These are phyloP conservation scores for Pogostemon cablin DNA, from an alignment of 257 asterid species.

Conservation along the genomic window DNA sequence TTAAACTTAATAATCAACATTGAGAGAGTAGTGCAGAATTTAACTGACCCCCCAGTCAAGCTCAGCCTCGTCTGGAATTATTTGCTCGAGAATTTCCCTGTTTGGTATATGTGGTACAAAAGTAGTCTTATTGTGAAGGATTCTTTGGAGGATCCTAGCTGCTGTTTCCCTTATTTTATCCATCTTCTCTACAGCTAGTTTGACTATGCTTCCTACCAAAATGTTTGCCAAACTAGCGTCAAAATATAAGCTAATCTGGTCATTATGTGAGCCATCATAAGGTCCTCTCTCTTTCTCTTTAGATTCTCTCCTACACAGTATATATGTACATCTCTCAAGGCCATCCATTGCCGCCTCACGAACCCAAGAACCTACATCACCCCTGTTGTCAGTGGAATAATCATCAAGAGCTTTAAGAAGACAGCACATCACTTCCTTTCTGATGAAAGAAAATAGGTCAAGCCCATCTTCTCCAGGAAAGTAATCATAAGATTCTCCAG, in stretches of 20 bases:
- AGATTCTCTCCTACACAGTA: slow-evolving; percentile 68
- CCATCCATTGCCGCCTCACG: slow-evolving; percentile 98
- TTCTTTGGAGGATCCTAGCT: slow-evolving; percentile 73
- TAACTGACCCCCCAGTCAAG: slow-evolving; percentile 83
- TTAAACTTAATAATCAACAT: slow-evolving; percentile 23
- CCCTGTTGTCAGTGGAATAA: slow-evolving; percentile 94
- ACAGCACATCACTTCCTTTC: slow-evolving; percentile 73
- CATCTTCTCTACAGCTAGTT: slow-evolving; percentile 98
- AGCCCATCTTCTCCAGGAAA: slow-evolving; percentile 54
- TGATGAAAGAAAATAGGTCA: slow-evolving; percentile 57
- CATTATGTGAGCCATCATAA: slow-evolving; percentile 34
- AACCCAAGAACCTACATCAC: slow-evolving; percentile 98
- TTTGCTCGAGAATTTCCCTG: slow-evolving; percentile 62
- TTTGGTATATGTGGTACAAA: slow-evolving; percentile 68
- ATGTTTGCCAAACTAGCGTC: slow-evolving; percentile 62
- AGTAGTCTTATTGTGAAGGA: slow-evolving; percentile 57
- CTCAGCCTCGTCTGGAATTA: slow-evolving; percentile 62
- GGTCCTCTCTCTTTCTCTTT: slow-evolving; percentile 37
- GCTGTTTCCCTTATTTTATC: slow-evolving; percentile 87
- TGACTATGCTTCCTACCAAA: slow-evolving; percentile 69
- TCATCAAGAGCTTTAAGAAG: slow-evolving; percentile 88
- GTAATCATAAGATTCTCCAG: slow-evolving; percentile 44
- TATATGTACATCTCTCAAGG: slow-evolving; percentile 85
- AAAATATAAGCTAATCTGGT: slow-evolving; percentile 44
- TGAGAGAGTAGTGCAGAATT: slow-evolving; percentile 14